Evolutionary conservation across 208 protist species (phyloP).

Genomic region (Porcisia deanei): DNA sequence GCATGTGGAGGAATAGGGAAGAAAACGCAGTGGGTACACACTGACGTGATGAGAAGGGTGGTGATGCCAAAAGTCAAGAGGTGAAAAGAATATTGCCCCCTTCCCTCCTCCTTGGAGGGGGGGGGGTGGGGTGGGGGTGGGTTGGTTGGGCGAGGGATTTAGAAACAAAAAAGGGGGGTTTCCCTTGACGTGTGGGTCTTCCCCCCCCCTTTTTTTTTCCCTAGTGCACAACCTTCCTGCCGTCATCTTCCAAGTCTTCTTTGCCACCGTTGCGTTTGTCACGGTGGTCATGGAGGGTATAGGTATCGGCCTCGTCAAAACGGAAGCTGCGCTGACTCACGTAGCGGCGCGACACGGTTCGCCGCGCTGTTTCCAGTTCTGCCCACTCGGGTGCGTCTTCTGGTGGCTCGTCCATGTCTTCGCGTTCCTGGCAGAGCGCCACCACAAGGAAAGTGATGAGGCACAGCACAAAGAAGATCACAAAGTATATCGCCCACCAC

Average conservation of each 20-base stretch:
- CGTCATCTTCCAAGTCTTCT: neutral
- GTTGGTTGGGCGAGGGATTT: too few species aligned
- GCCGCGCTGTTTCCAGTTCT: conserved; percentile 21
- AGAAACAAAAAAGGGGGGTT: neutral
- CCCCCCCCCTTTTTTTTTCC: neutral
- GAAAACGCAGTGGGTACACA: too few species aligned
- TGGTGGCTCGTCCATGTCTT: conserved; percentile 51
- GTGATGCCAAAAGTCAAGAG: too few species aligned
- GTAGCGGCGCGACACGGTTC: conserved; percentile 25
- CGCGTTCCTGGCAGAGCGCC: conserved; percentile 40
- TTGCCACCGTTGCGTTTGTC: neutral
- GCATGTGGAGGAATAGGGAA: neutral
- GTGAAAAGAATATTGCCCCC: too few species aligned
- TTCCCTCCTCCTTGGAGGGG: too few species aligned
- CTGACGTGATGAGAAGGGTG: too few species aligned
- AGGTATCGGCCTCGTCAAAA: neutral
- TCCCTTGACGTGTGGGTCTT: neutral
- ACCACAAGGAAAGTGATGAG: conserved; percentile 31
- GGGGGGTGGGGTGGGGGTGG: too few species aligned
- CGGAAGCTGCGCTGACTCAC: conserved; percentile 30
- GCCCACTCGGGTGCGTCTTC: conserved; percentile 46
- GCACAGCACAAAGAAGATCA: conserved; percentile 30
- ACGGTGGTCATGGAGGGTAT: neutral
- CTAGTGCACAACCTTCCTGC: neutral
- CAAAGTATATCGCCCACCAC: conserved; percentile 36